phyloP scores from a whole-genome alignment of 257 asterid genomes.

The Nicotiana obtusifolia region DNA sequence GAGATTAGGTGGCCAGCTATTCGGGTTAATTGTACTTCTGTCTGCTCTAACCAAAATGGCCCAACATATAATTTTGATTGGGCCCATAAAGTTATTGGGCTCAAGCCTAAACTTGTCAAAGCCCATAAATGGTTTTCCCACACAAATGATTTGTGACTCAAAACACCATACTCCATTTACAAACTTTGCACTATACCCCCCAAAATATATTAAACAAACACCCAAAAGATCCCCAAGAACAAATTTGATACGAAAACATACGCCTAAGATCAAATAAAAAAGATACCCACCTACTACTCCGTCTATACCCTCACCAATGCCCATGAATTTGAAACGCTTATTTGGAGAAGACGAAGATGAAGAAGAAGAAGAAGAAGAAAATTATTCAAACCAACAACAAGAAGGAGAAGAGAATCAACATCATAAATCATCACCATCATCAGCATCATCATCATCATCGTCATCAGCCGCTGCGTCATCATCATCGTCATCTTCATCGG shows the following conservation, averaged over 20 bases:
- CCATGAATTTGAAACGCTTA: background rate
- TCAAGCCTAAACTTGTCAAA: background rate
- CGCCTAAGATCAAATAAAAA: background rate
- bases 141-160: background rate
- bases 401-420: constrained; percentile 25
- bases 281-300: background rate
- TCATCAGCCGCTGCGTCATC: constrained; percentile 37
- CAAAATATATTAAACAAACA: background rate
- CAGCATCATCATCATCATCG: constrained; percentile 28
- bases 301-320: background rate
- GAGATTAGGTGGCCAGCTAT: too few species aligned
- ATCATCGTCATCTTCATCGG: constrained; percentile 38
- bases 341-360: constrained; percentile 28
- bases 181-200: background rate
- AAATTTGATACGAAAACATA: background rate
- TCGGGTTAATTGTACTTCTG: too few species aligned
- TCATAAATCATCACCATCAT: constrained; percentile 23
- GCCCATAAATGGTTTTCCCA: background rate
- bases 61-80: too few species aligned
- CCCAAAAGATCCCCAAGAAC: background rate
- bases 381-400: constrained; percentile 19
- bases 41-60: too few species aligned
- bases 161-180: background rate
- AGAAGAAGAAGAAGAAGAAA: constrained; percentile 22
- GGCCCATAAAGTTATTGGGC: background rate